Conservation (phyloP, 495 filamentous ascomycete species). For the Apiosordaria backusii region DNA sequence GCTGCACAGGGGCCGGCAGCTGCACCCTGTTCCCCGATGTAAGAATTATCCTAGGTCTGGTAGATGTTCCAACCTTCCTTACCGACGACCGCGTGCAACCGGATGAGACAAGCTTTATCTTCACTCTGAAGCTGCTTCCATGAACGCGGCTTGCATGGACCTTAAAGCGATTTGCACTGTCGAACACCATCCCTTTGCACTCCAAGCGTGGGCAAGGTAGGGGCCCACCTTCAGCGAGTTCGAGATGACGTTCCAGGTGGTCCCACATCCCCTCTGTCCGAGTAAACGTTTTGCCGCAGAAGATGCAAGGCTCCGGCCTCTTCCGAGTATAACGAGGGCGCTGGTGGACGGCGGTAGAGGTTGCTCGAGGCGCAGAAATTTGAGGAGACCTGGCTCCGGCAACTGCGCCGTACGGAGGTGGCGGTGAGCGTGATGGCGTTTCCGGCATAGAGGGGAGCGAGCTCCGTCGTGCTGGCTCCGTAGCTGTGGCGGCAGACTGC, state of each 20-base stretch:
- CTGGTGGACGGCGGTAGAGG: conserved; percentile 2
- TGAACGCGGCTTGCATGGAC: too few species aligned
- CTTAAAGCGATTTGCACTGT: too few species aligned
- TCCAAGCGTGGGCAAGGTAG: conserved; percentile 12
- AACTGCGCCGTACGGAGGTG: neutral
- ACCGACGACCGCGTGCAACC: too few species aligned
- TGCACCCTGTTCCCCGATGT: too few species aligned
- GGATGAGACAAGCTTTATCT: too few species aligned
- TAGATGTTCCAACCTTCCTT: too few species aligned
- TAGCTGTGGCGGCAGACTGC: too few species aligned
- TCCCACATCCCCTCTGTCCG: conserved; percentile 16
- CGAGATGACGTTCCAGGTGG: conserved; percentile 15
- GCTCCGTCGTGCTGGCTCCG: too few species aligned
- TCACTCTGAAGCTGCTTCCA: too few species aligned
- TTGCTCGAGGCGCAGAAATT: neutral
- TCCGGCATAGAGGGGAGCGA: neutral
- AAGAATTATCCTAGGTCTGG: too few species aligned
- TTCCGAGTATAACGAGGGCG: conserved; percentile 12
- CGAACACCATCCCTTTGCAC: too few species aligned
- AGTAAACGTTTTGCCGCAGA: conserved; percentile 19
- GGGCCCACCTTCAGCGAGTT: conserved; percentile 10
- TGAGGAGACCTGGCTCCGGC: neutral
- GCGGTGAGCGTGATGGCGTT: neutral
- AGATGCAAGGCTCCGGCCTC: conserved; percentile 17
- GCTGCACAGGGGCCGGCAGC: too few species aligned